Evolutionary conservation across 2,329 filamentous ascomycete species (phyloP).

Genomic region (Alternaria sp.): DNA sequence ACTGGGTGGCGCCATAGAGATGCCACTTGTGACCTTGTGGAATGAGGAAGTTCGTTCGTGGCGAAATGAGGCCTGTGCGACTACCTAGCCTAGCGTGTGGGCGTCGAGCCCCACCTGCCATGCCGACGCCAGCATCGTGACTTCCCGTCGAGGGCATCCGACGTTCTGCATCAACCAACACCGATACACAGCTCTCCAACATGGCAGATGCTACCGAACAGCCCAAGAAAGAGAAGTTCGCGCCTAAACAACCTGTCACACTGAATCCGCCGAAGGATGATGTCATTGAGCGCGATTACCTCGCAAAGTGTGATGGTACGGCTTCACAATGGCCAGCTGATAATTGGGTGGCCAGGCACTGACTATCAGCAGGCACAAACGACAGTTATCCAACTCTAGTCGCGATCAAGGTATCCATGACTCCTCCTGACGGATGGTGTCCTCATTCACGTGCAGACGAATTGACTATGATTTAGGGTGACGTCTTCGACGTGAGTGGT

Average conservation of each 20-base stretch:
- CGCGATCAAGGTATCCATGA: constrained; percentile 62
- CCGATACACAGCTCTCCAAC: constrained; percentile 16
- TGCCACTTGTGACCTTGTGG: not conserved
- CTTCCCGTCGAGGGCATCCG: constrained; percentile 13
- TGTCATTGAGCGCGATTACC: constrained; percentile 78
- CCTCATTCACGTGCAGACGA: not conserved
- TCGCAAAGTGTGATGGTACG: constrained; percentile 84
- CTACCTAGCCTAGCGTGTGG: constrained; percentile 11
- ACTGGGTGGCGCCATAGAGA: not conserved
- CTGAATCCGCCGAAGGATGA: constrained; percentile 88
- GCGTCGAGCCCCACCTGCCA: constrained; percentile 29
- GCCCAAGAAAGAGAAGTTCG: constrained; percentile 66
- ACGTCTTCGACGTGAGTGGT: constrained; percentile 90
- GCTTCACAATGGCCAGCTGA: not conserved
- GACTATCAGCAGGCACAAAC: constrained; percentile 64
- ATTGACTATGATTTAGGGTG: constrained; percentile 67
- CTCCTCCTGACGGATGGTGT: not conserved
- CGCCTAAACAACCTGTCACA: constrained; percentile 77
- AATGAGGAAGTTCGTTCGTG: constrained; percentile 7
- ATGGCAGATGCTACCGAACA: constrained; percentile 48
- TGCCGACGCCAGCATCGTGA: constrained; percentile 23
- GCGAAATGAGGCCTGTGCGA: constrained; percentile 12
- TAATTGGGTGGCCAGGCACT: constrained; percentile 6
- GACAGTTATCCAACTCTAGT: constrained; percentile 68
- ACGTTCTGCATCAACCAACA: constrained; percentile 11